These are phyloP conservation scores for Penicillium subrubescens DNA, from an alignment of 495 filamentous ascomycete species.

Conservation along the genomic window DNA sequence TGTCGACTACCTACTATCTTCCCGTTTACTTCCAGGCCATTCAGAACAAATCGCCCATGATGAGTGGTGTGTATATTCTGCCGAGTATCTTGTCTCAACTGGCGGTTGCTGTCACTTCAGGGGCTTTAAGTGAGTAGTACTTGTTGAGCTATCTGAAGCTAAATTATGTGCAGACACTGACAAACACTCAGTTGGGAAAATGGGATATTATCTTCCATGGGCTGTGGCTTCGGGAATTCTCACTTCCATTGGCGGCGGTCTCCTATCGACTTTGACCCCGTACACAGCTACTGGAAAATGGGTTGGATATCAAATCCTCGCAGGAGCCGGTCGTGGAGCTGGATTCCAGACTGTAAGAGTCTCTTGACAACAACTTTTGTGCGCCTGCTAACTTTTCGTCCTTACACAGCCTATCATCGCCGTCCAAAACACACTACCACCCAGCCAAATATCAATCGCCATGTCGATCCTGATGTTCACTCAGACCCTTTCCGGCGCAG, in stretches of 20 bases:
- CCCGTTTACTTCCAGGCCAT: slow-evolving; percentile 48
- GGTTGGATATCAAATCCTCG: slow-evolving; percentile 60
- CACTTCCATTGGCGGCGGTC: slow-evolving; percentile 46
- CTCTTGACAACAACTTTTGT: neutral
- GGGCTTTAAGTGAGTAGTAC: slow-evolving; percentile 38
- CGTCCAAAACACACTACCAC: slow-evolving; percentile 52
- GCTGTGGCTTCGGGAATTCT: slow-evolving; percentile 31
- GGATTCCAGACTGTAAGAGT: slow-evolving; percentile 46
- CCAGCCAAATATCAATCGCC: slow-evolving; percentile 48
- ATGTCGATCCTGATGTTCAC: slow-evolving; percentile 54
- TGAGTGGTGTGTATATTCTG: slow-evolving; percentile 42
- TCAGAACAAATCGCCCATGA: slow-evolving; percentile 26
- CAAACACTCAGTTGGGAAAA: slow-evolving; percentile 28
- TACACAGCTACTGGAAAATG: slow-evolving; percentile 46
- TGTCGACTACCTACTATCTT: slow-evolving; percentile 35
- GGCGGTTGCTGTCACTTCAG: slow-evolving; percentile 46
- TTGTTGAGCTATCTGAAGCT: neutral
- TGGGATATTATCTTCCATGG: slow-evolving; percentile 56
- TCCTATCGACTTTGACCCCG: slow-evolving; percentile 51
- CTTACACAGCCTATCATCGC: slow-evolving; percentile 47
- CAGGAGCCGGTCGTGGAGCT: slow-evolving; percentile 53
- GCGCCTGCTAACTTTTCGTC: neutral
- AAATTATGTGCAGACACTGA: slow-evolving; percentile 5
- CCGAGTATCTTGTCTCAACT: slow-evolving; percentile 55
- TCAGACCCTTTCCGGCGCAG: slow-evolving; percentile 51